These are phyloP conservation scores for Pseudogymnoascus sp. DNA, from an alignment of 2,329 filamentous ascomycete genomes.

Conservation along the genomic window DNA sequence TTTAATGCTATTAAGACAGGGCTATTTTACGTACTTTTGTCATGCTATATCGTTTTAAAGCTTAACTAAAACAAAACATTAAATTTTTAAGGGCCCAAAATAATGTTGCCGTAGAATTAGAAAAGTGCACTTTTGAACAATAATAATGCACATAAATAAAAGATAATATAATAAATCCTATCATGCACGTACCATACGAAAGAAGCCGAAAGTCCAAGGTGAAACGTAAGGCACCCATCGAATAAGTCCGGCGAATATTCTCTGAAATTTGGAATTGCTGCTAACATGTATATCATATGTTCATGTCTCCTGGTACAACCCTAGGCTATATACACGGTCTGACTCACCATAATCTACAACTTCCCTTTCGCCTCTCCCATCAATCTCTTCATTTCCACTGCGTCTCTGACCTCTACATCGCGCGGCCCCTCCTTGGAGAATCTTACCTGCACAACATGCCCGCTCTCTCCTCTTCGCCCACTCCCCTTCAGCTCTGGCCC, in stretches of 20 bases:
- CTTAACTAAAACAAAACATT: neutral
- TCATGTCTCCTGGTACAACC: neutral
- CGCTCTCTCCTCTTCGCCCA: conserved; percentile 47
- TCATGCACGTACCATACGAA: neutral
- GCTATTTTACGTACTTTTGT: neutral
- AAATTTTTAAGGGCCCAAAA: neutral
- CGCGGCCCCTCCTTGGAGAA: conserved; percentile 45
- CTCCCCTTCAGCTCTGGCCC: conserved; percentile 46
- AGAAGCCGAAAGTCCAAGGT: neutral
- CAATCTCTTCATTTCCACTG: neutral
- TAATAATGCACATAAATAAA: neutral
- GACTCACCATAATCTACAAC: neutral
- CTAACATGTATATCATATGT: neutral
- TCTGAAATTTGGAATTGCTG: neutral
- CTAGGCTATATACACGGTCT: neutral
- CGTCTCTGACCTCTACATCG: conserved; percentile 42
- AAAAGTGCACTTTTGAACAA: neutral
- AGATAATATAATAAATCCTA: neutral
- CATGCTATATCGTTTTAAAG: neutral
- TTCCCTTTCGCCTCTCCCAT: neutral
- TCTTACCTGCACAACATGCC: conserved; percentile 51
- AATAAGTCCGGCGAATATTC: neutral
- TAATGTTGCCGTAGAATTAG: neutral
- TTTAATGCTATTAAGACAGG: neutral
- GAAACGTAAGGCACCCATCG: neutral